Evolutionary conservation across 2,329 filamentous ascomycete genomes (phyloP).

Genomic region (Colletotrichum australisinense): DNA sequence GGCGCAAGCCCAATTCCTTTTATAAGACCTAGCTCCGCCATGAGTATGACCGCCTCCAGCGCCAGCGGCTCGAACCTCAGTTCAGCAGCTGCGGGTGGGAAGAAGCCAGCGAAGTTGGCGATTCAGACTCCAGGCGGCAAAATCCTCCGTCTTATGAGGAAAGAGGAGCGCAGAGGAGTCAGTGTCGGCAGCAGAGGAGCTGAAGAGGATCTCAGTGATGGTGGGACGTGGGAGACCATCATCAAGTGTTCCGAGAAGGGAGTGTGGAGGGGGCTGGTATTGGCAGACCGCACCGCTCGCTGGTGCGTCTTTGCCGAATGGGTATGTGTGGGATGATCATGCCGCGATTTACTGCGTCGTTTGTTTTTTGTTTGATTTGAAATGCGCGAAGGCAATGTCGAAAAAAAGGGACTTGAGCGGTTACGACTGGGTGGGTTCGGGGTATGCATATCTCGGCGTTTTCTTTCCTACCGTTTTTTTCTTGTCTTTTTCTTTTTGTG

Average conservation of each 20-base stretch:
- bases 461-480: conserved; percentile 11
- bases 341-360: conserved; percentile 11
- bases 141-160: conserved; percentile 87
- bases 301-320: conserved; percentile 97
- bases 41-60: conserved; percentile 73
- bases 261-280: conserved; percentile 82
- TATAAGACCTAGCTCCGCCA: conserved; percentile 68
- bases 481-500: conserved; percentile 4
- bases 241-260: conserved; percentile 90
- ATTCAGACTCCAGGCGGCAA: conserved; percentile 96
- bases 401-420: conserved; percentile 22
- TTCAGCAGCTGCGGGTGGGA: conserved; percentile 64
- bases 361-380: conserved; percentile 10
- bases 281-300: conserved; percentile 84
- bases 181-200: conserved; percentile 57
- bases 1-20: conserved; percentile 70
- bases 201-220: conserved; percentile 72
- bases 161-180: conserved; percentile 74
- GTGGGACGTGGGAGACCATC: conserved; percentile 87
- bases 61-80: conserved; percentile 68
- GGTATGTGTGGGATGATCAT: conserved; percentile 62
- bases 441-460: conserved; percentile 37
- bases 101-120: conserved; percentile 94
- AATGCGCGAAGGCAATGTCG: conserved; percentile 15
- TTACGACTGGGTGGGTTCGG: conserved; percentile 13